Evolutionary conservation across 169 alveolate genomes (phyloP), one percentile per base, ranked within the genome.

Genomic region (Gregarina niphandrodes): DNA sequence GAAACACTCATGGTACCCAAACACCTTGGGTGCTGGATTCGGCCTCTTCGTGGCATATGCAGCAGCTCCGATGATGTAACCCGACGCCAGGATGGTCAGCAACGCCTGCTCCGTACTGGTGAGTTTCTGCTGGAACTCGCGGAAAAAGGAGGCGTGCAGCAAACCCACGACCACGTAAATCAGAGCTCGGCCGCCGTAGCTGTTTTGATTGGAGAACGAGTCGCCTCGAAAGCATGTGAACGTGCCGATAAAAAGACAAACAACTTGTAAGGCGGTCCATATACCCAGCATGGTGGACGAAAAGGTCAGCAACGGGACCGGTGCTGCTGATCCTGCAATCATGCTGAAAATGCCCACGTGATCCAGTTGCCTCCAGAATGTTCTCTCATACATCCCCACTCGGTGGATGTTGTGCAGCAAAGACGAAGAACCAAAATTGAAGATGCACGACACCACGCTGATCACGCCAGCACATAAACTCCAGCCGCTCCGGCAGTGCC

Each of bases 1-100:
- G 32, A 48, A 48, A 21, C 37, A 40, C 42, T 48, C 57, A 23
- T 48, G 57, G 43, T 38, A 48, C 24, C 57, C 57, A 43, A 32
- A 48, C 6, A 29, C 16, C 4, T 30, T 9, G 0, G 57, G 57
- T 43, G 20, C 34, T 3, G 57, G 57, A 28, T 48, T 49, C 2
- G 57, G 57, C 42, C 57, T 29, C 18, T 34, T 42, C 23, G 28
- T 11, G 0, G 44, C 40, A 21, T 48, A 48, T 2, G 39, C 57
- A 19, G 39, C 22, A n/a, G 49, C 57, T 4, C 57, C 57, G 0
- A 48, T 18, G 6, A 48, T 37, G 28, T 48, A 48, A 1, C 37
- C 30, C n/a, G 38, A 17, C 0, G 57, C 41, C 17, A 48, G 49
- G 2, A 43, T 18, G 2, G 36, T 0, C 3, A 48, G 44, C 9